A percentile compares a stretch with the other conserved stretches of the same genome.
phyloP scores from a whole-genome alignment of 2,329 filamentous ascomycete species.

The Aspergillus fumigatus region DNA sequence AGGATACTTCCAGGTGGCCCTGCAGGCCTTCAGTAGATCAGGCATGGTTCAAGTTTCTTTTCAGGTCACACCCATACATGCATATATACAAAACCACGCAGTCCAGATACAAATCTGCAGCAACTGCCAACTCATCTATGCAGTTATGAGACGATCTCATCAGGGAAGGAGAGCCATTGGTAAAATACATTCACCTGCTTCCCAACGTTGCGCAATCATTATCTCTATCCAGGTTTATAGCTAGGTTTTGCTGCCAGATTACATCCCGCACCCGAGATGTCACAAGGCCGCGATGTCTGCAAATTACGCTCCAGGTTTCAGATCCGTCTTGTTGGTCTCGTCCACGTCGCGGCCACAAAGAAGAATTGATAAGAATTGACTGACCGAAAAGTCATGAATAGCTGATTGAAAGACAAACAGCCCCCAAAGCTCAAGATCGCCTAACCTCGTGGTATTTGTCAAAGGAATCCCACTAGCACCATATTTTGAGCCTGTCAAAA shows the following conservation, averaged over 20 bases:
- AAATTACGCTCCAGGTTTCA: not conserved
- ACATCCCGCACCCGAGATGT: not conserved
- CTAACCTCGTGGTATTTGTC: constrained; percentile 2
- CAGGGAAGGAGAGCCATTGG: no score
- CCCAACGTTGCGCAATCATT: not conserved
- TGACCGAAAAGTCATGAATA: not conserved
- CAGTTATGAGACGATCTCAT: constrained; percentile 9
- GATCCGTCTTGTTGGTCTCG: not conserved
- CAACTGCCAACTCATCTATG: constrained; percentile 25
- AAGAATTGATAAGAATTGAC: not conserved
- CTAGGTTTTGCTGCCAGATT: not conserved
- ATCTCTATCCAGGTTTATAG: not conserved
- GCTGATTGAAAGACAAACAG: not conserved
- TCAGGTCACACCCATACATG: not conserved
- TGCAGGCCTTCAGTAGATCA: not conserved
- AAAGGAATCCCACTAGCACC: not conserved
- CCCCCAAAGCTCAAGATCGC: not conserved
- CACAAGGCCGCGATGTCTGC: not conserved
- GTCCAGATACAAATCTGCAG: constrained; percentile 21
- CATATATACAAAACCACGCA: constrained; percentile 3
- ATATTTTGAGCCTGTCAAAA: not conserved
- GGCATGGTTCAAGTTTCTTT: not conserved
- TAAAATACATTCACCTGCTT: constrained; percentile 1
- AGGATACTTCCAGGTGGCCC: not conserved
- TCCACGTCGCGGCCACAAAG: no score